Conservation (phyloP, 768 basidiomycete species). For the Tylopilus balloui region DNA sequence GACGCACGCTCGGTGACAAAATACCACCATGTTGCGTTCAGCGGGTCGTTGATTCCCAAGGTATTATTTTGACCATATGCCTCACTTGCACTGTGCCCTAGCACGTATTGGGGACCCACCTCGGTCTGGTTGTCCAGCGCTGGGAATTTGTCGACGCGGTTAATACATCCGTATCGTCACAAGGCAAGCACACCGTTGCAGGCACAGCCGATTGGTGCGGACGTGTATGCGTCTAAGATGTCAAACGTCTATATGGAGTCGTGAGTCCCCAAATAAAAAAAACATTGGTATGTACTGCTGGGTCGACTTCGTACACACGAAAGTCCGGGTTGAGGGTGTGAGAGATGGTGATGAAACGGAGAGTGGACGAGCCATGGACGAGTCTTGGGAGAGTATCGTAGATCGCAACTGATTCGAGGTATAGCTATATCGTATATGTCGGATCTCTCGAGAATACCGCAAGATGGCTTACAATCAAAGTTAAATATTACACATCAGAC, state of each 20-base stretch:
- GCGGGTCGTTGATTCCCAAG: constrained; percentile 57
- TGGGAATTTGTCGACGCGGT: constrained; percentile 54
- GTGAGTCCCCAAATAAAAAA: no score
- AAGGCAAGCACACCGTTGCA: neutral
- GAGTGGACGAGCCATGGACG: no score
- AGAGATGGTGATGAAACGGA: no score
- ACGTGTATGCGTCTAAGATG: constrained; percentile 71
- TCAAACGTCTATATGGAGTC: constrained; percentile 73
- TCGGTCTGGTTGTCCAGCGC: constrained; percentile 50
- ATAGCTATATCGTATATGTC: no score
- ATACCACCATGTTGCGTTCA: constrained; percentile 79
- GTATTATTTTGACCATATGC: constrained; percentile 52
- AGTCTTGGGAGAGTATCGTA: no score
- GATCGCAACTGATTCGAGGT: no score
- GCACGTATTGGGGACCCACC: constrained; percentile 51
- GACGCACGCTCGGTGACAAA: constrained; percentile 53
- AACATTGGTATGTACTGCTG: no score
- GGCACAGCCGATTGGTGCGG: constrained; percentile 18
- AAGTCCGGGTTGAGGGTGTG: no score
- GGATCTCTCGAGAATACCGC: no score
- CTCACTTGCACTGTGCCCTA: constrained; percentile 64
- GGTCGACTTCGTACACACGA: no score
- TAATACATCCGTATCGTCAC: constrained; percentile 45
- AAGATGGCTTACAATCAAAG: no score
- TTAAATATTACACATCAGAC: no score